These are phyloP conservation scores for Arachis monticola DNA, from an alignment of 331 rosid species.

Conservation along the genomic window DNA sequence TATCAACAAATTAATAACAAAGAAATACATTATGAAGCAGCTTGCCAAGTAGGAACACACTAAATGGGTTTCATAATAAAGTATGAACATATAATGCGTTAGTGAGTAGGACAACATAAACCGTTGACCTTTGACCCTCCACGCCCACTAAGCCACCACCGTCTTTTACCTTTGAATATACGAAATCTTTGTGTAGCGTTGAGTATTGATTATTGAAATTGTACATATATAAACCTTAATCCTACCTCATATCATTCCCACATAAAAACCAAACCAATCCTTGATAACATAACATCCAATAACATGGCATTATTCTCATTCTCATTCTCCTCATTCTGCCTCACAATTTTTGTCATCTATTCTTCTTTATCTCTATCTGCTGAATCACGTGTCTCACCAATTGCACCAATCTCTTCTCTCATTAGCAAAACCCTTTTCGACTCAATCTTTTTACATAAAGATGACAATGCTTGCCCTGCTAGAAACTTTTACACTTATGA, in stretches of 20 bases:
- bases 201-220: neutral
- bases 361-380: conserved; percentile 13
- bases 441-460: conserved; percentile 70
- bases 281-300: neutral
- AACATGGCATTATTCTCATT: conserved; percentile 42
- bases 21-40: no score
- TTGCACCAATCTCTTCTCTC: conserved; percentile 43
- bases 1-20: no score
- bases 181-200: neutral
- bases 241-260: no score
- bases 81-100: neutral
- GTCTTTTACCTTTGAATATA: neutral
- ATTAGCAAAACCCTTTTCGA: conserved; percentile 50
- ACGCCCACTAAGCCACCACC: no score
- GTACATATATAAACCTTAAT: conserved; percentile 24
- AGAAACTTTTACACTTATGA: conserved; percentile 61
- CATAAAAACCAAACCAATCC: neutral
- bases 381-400: conserved; percentile 32
- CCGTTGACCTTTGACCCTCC: conserved; percentile 17
- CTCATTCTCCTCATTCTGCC: conserved; percentile 8
- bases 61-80: no score
- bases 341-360: neutral
- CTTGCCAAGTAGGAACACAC: no score
- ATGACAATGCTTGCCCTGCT: conserved; percentile 76
- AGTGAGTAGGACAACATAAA: neutral